These are phyloP conservation scores for Fusarium duplospermum DNA, from an alignment of 2,329 filamentous ascomycete genomes.

Conservation along the genomic window DNA sequence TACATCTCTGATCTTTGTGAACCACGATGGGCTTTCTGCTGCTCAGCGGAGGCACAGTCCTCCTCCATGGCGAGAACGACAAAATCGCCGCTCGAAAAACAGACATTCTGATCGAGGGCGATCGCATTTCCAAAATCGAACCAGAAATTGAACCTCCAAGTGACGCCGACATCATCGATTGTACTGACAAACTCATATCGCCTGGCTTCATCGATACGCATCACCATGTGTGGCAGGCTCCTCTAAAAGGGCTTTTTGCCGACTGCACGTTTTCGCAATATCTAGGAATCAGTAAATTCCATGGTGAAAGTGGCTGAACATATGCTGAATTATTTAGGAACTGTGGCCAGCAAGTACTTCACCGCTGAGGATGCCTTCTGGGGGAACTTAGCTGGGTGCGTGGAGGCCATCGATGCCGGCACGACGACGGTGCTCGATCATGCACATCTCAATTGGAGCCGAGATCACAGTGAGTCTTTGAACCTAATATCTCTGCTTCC, in stretches of 20 bases:
- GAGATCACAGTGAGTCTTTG: neutral
- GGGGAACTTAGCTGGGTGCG: slow-evolving; percentile 24
- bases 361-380: slow-evolving; percentile 12
- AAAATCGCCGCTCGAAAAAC: neutral
- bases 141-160: neutral
- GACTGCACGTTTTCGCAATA: slow-evolving; percentile 1
- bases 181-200: slow-evolving; percentile 15
- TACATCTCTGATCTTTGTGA: neutral
- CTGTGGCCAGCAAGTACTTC: neutral
- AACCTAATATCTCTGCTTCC: neutral
- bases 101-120: slow-evolving; percentile 18
- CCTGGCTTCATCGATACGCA: slow-evolving; percentile 22
- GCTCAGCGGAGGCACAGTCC: slow-evolving; percentile 21
- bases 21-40: neutral
- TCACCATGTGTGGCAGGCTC: slow-evolving; percentile 18
- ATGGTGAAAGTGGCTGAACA: rapidly evolving
- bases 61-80: slow-evolving; percentile 15
- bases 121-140: slow-evolving; percentile 5
- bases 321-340: neutral
- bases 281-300: slow-evolving; percentile 1
- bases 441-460: slow-evolving; percentile 15
- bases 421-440: slow-evolving; percentile 29
- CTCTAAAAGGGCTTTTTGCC: slow-evolving; percentile 12
- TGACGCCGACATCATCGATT: neutral
- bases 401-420: slow-evolving; percentile 23